Conservation (phyloP, 2,329 filamentous ascomycete genomes). For the Hyphodiscus sp. region DNA sequence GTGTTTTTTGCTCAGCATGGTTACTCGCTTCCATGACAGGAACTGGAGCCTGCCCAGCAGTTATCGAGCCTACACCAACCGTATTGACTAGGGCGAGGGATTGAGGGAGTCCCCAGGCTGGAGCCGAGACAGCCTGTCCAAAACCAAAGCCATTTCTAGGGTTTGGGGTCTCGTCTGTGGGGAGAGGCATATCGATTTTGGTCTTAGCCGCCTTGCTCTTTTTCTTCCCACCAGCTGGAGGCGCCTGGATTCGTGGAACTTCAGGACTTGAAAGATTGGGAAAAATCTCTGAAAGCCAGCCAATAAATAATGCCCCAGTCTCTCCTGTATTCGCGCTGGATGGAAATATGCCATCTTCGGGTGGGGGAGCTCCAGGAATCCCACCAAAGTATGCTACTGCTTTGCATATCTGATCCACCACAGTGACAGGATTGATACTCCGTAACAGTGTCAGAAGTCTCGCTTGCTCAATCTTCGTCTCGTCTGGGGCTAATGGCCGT, state of each 20-base stretch:
- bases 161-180: constrained; percentile 20
- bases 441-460: constrained; percentile 51
- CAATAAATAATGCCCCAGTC: constrained; percentile 50
- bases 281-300: constrained; percentile 59
- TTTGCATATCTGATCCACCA: constrained; percentile 58
- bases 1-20: constrained; percentile 13
- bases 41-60: constrained; percentile 5
- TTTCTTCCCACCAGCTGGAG: constrained; percentile 22
- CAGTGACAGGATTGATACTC: constrained; percentile 46
- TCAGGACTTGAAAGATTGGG: constrained; percentile 33
- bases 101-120: constrained; percentile 26
- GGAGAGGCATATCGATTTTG: constrained; percentile 6
- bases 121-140: constrained; percentile 25
- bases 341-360: constrained; percentile 45
- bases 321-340: constrained; percentile 51
- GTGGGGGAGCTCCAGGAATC: constrained; percentile 47
- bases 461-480: constrained; percentile 54
- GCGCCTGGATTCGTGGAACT: constrained; percentile 10
- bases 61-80: constrained; percentile 12
- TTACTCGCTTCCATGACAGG: constrained; percentile 9
- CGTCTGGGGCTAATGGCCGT: constrained; percentile 35
- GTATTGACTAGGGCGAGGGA: constrained; percentile 25
- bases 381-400: constrained; percentile 59
- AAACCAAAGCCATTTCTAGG: constrained; percentile 28
- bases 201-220: constrained; percentile 18